Conservation (phyloP, 164 flowering plant species). For the Brasenia schreberi region DNA sequence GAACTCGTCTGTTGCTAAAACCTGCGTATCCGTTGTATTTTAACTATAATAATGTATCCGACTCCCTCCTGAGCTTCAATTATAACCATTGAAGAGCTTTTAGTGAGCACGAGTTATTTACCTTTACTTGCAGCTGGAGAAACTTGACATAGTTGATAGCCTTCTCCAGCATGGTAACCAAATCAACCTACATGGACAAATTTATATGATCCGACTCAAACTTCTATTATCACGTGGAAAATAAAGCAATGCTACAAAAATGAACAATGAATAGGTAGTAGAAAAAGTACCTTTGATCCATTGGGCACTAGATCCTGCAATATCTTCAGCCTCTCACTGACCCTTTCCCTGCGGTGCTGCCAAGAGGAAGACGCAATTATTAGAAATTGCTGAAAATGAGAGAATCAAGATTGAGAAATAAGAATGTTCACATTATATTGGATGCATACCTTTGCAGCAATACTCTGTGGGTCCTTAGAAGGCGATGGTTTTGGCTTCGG, state of each 20-base stretch:
- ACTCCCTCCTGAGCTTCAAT: too few species aligned
- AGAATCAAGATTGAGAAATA: neutral
- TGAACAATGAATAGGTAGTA: neutral
- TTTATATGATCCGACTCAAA: neutral
- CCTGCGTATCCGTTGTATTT: constrained; percentile 6
- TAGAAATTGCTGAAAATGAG: neutral
- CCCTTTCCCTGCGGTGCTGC: constrained; percentile 84
- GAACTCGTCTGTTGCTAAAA: constrained; percentile 92
- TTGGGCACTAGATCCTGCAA: constrained; percentile 89
- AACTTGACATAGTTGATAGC: constrained; percentile 94
- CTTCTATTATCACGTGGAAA: neutral
- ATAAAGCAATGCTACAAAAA: neutral
- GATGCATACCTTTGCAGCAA: constrained; percentile 70
- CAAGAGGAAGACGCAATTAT: constrained; percentile 2
- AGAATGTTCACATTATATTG: neutral
- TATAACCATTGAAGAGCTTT: neutral
- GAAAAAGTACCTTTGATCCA: constrained; percentile 57
- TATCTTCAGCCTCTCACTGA: constrained; percentile 76
- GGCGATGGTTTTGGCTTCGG: constrained; percentile 28
- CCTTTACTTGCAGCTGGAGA: constrained; percentile 96
- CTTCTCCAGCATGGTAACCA: constrained; percentile 93
- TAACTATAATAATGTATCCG: too few species aligned
- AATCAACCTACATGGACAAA: constrained; percentile 50
- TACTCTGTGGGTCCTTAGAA: constrained; percentile 77
- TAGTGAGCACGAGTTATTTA: constrained; percentile 7